A percentile compares a stretch with the other conserved stretches of the same genome.
phyloP scores from a whole-genome alignment of 768 basidiomycete species.

The Boletus vinaceobasis region DNA sequence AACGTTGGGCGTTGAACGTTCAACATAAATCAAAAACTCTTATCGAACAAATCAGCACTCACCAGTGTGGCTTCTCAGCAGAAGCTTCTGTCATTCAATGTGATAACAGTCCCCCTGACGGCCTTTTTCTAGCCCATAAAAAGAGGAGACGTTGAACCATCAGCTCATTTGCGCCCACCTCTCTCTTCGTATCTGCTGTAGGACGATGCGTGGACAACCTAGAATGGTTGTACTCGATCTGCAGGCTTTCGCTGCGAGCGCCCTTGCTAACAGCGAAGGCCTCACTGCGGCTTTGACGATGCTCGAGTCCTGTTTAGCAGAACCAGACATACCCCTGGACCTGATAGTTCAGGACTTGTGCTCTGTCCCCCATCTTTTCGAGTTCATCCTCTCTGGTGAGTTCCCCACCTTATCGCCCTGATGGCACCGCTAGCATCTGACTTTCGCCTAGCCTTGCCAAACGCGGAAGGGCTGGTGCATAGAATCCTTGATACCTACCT shows the following conservation, averaged over 20 bases:
- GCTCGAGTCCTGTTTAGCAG: conserved; percentile 27
- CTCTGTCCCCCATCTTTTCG: conserved; percentile 25
- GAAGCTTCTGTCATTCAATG: neutral
- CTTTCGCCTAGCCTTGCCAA: conserved; percentile 11
- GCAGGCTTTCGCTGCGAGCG: conserved; percentile 15
- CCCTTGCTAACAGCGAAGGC: conserved; percentile 19
- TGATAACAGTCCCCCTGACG: neutral
- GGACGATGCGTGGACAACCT: neutral
- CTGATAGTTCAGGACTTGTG: conserved; percentile 29
- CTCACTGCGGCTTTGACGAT: conserved; percentile 11
- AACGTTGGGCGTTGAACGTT: too few species aligned
- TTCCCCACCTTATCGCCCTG: neutral
- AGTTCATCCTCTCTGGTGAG: conserved; percentile 30
- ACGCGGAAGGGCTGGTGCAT: conserved; percentile 8
- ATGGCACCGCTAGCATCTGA: neutral
- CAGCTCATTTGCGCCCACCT: neutral
- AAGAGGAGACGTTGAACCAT: neutral
- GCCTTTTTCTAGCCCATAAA: neutral
- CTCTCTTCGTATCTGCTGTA: neutral
- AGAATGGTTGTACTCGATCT: conserved; percentile 11
- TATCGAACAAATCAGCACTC: neutral
- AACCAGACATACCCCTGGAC: conserved; percentile 15
- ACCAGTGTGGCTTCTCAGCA: neutral
- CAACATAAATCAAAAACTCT: neutral
- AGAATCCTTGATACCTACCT: conserved; percentile 37